These are phyloP conservation scores for Neofusicoccum sp. DNA, from an alignment of 2,329 filamentous ascomycete species.

Conservation along the genomic window DNA sequence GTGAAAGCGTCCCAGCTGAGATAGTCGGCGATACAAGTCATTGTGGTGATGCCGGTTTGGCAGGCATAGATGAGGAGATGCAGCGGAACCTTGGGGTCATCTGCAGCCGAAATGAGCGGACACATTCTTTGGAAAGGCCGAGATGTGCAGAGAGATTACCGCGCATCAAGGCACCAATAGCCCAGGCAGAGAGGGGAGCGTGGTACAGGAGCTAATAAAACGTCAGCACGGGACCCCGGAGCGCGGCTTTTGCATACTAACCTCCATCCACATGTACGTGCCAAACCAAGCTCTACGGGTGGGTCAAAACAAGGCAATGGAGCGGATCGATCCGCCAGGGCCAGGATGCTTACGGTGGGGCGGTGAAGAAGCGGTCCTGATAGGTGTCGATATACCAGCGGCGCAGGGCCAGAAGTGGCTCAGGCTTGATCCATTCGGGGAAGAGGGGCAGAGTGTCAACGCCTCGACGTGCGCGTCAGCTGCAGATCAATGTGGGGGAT, in stretches of 20 bases:
- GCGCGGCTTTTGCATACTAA: slow-evolving; percentile 2
- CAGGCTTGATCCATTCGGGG: slow-evolving; percentile 50
- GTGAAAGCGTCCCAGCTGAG: slow-evolving; percentile 49
- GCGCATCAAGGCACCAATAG: slow-evolving; percentile 53
- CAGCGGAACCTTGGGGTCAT: slow-evolving; percentile 57
- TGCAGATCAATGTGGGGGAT: slow-evolving; percentile 5
- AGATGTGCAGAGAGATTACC: slow-evolving; percentile 34
- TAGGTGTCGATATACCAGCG: slow-evolving; percentile 61
- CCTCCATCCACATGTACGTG: slow-evolving; percentile 57
- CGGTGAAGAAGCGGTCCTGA: slow-evolving; percentile 62
- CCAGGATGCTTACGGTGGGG: slow-evolving; percentile 44
- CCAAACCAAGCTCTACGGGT: slow-evolving; percentile 51
- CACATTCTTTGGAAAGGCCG: background rate
- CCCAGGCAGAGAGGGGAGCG: slow-evolving; percentile 60
- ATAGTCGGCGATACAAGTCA: slow-evolving; percentile 62
- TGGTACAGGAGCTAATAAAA: slow-evolving; percentile 51
- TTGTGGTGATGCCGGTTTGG: slow-evolving; percentile 60
- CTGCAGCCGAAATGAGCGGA: slow-evolving; percentile 33
- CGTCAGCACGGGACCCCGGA: slow-evolving; percentile 3
- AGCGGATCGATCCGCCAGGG: background rate
- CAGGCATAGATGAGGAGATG: slow-evolving; percentile 60
- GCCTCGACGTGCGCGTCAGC: slow-evolving; percentile 39
- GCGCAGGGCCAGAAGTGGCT: slow-evolving; percentile 51
- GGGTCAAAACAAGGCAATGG: background rate
- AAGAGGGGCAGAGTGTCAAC: slow-evolving; percentile 62